Conservation (phyloP, 2,329 filamentous ascomycete species). For the Fulvia fulva region DNA sequence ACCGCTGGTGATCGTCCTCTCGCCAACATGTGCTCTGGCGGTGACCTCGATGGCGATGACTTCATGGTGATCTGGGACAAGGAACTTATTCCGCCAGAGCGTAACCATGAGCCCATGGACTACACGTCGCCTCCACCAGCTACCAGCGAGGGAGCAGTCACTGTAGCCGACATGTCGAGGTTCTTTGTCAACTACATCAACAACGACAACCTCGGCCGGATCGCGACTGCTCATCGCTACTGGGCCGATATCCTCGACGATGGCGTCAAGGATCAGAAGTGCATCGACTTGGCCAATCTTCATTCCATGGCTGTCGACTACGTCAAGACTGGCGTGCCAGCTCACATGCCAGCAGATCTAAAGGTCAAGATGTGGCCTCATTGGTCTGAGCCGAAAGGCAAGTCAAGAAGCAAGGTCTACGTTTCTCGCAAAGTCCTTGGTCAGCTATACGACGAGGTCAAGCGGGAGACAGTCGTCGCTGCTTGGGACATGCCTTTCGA, state of each 20-base stretch:
- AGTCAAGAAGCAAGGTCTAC: conserved; percentile 52
- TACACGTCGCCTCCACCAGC: conserved; percentile 59
- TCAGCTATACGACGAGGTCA: conserved; percentile 73
- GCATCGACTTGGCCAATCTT: conserved; percentile 68
- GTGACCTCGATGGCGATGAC: conserved; percentile 93
- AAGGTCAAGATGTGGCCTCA: conserved; percentile 70
- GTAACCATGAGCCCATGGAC: conserved; percentile 75
- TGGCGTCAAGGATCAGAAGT: conserved; percentile 66
- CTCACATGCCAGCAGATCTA: conserved; percentile 60
- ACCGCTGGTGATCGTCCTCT: conserved; percentile 78
- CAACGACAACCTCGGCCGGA: conserved; percentile 73
- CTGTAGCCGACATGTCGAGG: conserved; percentile 66
- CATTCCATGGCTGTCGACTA: conserved; percentile 95
- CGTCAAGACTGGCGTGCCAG: conserved; percentile 80
- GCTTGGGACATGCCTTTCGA: conserved; percentile 74
- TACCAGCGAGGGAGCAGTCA: conserved; percentile 59
- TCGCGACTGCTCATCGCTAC: conserved; percentile 78
- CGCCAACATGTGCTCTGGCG: conserved; percentile 91
- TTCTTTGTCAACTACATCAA: conserved; percentile 95
- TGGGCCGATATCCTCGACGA: conserved; percentile 58
- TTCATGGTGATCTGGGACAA: conserved; percentile 91
- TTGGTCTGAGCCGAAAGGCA: conserved; percentile 66
- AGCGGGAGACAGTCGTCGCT: conserved; percentile 65
- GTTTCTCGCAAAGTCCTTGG: conserved; percentile 70
- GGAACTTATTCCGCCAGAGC: conserved; percentile 63